phyloP scores from a whole-genome alignment of 1,284 basidiomycete species.

The Singerocomus rubriflavus region DNA sequence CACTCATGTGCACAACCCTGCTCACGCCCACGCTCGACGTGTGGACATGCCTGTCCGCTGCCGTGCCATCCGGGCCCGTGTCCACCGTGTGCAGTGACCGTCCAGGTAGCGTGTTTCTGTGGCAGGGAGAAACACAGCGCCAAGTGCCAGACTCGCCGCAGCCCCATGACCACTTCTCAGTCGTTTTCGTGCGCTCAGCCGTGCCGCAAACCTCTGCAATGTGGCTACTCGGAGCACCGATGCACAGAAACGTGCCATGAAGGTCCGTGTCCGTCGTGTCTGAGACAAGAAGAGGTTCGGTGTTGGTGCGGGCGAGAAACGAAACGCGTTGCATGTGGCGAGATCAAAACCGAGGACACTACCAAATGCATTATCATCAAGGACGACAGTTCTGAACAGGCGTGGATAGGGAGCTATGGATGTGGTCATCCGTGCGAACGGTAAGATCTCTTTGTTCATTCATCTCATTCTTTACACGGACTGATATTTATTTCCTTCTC shows the following conservation, averaged over 20 bases:
- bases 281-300: slow-evolving; percentile 46
- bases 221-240: slow-evolving; percentile 60
- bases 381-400: slow-evolving; percentile 31
- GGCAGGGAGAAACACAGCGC: slow-evolving; percentile 58
- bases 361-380: slow-evolving; percentile 13
- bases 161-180: neutral
- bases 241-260: slow-evolving; percentile 69
- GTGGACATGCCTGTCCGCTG: slow-evolving; percentile 70
- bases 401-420: slow-evolving; percentile 69
- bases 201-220: slow-evolving; percentile 58
- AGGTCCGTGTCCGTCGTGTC: slow-evolving; percentile 67
- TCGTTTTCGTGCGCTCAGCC: slow-evolving; percentile 52
- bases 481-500: slow-evolving; percentile 1
- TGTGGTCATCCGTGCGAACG: slow-evolving; percentile 65
- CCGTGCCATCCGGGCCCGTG: slow-evolving; percentile 77
- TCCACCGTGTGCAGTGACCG: slow-evolving; percentile 61
- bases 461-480: neutral
- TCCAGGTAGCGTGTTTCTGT: slow-evolving; percentile 62
- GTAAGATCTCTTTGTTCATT: slow-evolving; percentile 33
- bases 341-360: slow-evolving; percentile 37
- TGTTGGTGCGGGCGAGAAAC: slow-evolving; percentile 80
- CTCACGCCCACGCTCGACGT: slow-evolving; percentile 62
- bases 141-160: slow-evolving; percentile 52
- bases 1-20: slow-evolving; percentile 86
- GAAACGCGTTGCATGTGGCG: slow-evolving; percentile 64